Conservation (phyloP, 2,329 filamentous ascomycete genomes). For the Monosporascus cannonballus region DNA sequence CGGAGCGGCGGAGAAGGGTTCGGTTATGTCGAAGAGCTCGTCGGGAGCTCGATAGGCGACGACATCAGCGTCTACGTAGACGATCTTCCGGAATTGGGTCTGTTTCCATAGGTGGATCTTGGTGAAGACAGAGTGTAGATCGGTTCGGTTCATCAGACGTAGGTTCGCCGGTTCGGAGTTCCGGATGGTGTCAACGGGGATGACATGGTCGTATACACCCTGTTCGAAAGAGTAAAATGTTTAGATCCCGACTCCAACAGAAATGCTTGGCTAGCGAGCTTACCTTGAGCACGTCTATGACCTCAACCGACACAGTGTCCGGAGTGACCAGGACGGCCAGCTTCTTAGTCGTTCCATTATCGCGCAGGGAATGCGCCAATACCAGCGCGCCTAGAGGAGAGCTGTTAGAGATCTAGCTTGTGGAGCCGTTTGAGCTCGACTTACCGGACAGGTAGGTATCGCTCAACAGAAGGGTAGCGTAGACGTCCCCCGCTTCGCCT, state of each 20-base stretch:
- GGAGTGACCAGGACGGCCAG: conserved; percentile 78
- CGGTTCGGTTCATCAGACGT: conserved; percentile 83
- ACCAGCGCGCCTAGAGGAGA: conserved; percentile 70
- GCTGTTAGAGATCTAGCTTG: conserved; percentile 10
- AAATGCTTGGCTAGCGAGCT: conserved; percentile 13
- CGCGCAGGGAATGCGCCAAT: conserved; percentile 87
- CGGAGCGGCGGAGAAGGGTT: conserved; percentile 66
- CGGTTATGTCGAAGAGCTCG: conserved; percentile 70
- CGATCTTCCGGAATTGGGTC: conserved; percentile 82
- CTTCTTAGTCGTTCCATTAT: conserved; percentile 81
- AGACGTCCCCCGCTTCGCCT: conserved; percentile 40
- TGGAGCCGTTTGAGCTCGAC: conserved; percentile 12
- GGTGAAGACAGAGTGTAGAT: conserved; percentile 89
- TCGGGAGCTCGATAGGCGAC: conserved; percentile 88
- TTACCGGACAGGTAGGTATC: conserved; percentile 89
- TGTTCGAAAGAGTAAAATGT: conserved; percentile 32
- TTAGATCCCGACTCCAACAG: conserved; percentile 1
- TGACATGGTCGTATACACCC: conserved; percentile 81
- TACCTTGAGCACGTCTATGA: conserved; percentile 74
- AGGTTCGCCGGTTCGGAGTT: conserved; percentile 78
- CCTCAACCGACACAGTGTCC: conserved; percentile 69
- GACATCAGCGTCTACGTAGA: conserved; percentile 92
- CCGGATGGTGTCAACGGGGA: conserved; percentile 73
- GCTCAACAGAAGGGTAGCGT: conserved; percentile 72
- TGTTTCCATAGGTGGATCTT: conserved; percentile 95